These are phyloP conservation scores for Cenococcum geophilum DNA, from an alignment of 495 filamentous ascomycete genomes.

Conservation along the genomic window DNA sequence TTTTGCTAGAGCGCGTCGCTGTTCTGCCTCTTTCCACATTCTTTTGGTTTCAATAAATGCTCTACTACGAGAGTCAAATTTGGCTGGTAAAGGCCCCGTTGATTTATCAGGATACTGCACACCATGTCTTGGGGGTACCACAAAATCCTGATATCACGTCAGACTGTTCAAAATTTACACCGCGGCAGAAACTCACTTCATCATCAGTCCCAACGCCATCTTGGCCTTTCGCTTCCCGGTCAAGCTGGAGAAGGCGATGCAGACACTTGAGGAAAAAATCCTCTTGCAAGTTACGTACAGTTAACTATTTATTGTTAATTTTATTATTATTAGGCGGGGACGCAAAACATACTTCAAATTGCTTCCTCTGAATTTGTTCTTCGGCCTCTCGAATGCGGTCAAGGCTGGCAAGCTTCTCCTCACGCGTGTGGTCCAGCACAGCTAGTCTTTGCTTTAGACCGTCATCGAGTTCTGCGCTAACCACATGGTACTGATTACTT, in stretches of 20 bases:
- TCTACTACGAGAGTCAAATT: constrained; percentile 27
- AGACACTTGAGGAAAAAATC: constrained; percentile 19
- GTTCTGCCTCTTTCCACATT: constrained; percentile 15
- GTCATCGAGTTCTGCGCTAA: constrained; percentile 27
- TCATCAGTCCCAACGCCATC: constrained; percentile 24
- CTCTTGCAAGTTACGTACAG: constrained; percentile 17
- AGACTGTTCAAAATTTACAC: background rate
- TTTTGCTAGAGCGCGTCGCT: constrained; percentile 7
- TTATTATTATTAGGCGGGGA: background rate
- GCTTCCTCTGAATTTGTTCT: constrained; percentile 16
- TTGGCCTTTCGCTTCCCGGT: constrained; percentile 13
- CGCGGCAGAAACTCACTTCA: constrained; percentile 14
- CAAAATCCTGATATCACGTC: constrained; percentile 11
- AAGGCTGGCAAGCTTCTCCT: constrained; percentile 12
- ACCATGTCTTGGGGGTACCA: constrained; percentile 17
- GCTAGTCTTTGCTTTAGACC: constrained; percentile 23
- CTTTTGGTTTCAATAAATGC: constrained; percentile 28
- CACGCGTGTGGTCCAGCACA: constrained; percentile 15
- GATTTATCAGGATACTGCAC: constrained; percentile 5
- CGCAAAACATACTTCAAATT: constrained; percentile 16
- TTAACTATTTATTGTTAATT: constrained; percentile 7
- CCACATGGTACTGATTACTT: constrained; percentile 27
- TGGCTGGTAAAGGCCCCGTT: constrained; percentile 7
- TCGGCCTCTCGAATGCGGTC: constrained; percentile 14
- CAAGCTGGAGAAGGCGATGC: constrained; percentile 20